These are phyloP conservation scores for Yamadazyma spencermartinsiae DNA, from an alignment of 1,139 yeast genomes.

Conservation along the genomic window DNA sequence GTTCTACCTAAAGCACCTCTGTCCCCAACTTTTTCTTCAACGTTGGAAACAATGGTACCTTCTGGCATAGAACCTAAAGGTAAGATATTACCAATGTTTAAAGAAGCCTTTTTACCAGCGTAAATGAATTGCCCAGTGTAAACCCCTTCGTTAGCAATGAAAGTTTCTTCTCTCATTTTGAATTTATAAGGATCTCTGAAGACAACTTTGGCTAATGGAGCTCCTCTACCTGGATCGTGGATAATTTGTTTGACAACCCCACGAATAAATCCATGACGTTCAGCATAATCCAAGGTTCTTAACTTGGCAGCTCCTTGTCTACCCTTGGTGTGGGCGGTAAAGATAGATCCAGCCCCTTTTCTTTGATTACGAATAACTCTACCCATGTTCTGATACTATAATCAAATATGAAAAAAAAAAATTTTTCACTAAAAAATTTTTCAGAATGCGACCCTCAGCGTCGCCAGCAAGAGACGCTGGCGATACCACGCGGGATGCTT, in stretches of 20 bases:
- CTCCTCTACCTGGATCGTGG: constrained; percentile 99
- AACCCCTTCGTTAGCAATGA: constrained; percentile 99
- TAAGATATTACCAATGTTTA: constrained; percentile 95
- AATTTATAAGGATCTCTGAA: constrained; percentile 99
- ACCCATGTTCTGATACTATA: constrained; percentile 49
- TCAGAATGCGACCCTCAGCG: neutral
- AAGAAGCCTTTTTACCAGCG: constrained; percentile 98
- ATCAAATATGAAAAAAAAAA: neutral
- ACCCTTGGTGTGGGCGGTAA: constrained; percentile 98
- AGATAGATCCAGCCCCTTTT: constrained; percentile 99
- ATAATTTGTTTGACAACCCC: constrained; percentile 96
- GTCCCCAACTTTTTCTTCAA: constrained; percentile 99
- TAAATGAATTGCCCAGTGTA: constrained; percentile 99
- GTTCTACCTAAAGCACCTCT: constrained; percentile 99
- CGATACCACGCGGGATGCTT: no score
- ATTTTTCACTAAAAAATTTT: constrained; percentile 1
- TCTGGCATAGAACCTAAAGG: constrained; percentile 98
- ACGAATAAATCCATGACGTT: constrained; percentile 98
- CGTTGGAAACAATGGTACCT: constrained; percentile 98
- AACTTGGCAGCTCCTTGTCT: constrained; percentile 99
- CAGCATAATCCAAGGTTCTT: constrained; percentile 96
- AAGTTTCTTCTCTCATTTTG: constrained; percentile 97
- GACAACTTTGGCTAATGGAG: constrained; percentile 95
- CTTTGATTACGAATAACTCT: constrained; percentile 99
- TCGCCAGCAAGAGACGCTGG: neutral